These are phyloP conservation scores for Candida berthetii DNA, from an alignment of 805 yeast genomes.

Conservation along the genomic window DNA sequence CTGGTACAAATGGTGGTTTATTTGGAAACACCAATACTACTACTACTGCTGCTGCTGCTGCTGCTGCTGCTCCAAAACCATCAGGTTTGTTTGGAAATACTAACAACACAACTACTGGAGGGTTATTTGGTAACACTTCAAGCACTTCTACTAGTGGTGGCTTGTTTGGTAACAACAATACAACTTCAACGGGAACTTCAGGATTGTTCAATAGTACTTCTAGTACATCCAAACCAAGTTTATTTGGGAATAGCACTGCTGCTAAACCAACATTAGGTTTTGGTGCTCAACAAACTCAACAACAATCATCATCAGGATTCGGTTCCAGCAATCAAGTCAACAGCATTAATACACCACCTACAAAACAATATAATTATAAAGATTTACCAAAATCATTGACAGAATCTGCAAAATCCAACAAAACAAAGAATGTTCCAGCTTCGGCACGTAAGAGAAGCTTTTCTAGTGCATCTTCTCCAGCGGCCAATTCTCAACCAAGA, in stretches of 20 bases:
- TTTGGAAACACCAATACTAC: conserved; percentile 16
- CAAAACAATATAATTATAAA: conserved; percentile 22
- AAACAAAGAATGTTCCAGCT: conserved; percentile 4
- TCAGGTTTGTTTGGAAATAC: conserved; percentile 17
- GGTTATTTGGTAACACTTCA: conserved; percentile 17
- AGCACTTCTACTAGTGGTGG: conserved; percentile 10
- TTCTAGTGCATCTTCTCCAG: conserved; percentile 14
- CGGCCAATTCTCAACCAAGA: conserved; percentile 10
- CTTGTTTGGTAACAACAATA: conserved; percentile 10
- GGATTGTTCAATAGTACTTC: conserved; percentile 7
- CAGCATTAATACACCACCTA: conserved; percentile 26
- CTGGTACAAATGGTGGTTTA: conserved; percentile 23
- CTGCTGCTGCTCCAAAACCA: conserved; percentile 5
- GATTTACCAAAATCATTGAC: conserved; percentile 33
- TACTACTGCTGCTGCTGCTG: conserved; percentile 8
- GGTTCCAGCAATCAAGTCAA: conserved; percentile 4
- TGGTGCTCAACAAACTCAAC: background rate
- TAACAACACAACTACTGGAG: conserved; percentile 16
- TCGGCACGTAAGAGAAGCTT: conserved; percentile 18
- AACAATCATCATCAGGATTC: conserved; percentile 6
- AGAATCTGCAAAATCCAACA: conserved; percentile 18
- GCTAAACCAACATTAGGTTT: conserved; percentile 8
- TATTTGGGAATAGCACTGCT: conserved; percentile 16
- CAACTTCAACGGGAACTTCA: conserved; percentile 1
- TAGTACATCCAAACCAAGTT: conserved; percentile 5